A percentile compares a stretch with the other conserved stretches of the same genome.
phyloP scores from a whole-genome alignment of 1,284 basidiomycete species.

The Puccinia novopanici region DNA sequence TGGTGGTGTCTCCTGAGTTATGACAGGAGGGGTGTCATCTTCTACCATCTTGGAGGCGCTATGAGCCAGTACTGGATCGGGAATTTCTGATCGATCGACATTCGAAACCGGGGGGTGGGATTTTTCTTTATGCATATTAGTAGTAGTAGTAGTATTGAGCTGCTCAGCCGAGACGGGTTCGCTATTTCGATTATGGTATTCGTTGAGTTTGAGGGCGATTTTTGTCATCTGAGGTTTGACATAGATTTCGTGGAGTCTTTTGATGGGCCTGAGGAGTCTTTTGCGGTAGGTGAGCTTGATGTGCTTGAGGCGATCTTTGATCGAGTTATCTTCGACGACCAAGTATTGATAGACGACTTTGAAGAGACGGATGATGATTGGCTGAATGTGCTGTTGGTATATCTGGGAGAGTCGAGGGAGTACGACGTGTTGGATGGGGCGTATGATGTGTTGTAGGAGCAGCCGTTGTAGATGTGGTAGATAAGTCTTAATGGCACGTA shows the following conservation, averaged over 20 bases:
- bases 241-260: slow-evolving; percentile 18
- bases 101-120: not conserved
- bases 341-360: not conserved
- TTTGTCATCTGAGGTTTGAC: slow-evolving; percentile 30
- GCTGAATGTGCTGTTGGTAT: not conserved
- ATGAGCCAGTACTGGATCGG: too few species aligned
- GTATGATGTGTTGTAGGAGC: not conserved
- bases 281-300: not conserved
- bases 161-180: not conserved
- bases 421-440: not conserved
- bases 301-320: not conserved
- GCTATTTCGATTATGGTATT: slow-evolving; percentile 4
- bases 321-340: not conserved
- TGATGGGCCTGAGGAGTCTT: not conserved
- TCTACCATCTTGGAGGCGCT: not conserved
- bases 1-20: too few species aligned
- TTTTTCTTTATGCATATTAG: not conserved
- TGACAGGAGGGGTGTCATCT: too few species aligned
- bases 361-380: not conserved
- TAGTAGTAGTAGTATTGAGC: not conserved
- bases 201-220: slow-evolving; percentile 27
- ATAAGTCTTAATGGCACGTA: not conserved
- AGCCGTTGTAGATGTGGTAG: not conserved
- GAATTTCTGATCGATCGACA: not conserved
- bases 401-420: not conserved